Percentiles rank a stretch among this genome's conserved stretches.
phyloP scores from a whole-genome alignment of 2,329 filamentous ascomycete genomes.

The Aureobasidium vineae region DNA sequence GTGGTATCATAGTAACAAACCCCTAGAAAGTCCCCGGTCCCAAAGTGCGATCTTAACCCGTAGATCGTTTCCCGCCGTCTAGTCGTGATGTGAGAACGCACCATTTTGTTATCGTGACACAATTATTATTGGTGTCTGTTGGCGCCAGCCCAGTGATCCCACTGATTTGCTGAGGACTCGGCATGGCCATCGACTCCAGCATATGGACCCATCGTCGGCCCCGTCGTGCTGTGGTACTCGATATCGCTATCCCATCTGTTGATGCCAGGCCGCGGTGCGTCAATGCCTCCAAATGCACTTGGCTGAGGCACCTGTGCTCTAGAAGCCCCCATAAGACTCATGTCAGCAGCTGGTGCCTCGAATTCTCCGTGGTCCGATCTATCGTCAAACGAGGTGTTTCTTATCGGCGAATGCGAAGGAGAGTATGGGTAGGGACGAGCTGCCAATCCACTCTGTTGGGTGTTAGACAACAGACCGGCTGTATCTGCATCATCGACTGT shows the following conservation, averaged over 20 bases:
- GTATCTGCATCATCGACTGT: conserved; percentile 20
- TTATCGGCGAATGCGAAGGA: conserved; percentile 15
- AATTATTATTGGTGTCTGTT: conserved; percentile 4
- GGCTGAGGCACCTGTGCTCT: conserved; percentile 5
- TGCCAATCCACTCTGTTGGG: conserved; percentile 3
- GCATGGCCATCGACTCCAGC: background rate
- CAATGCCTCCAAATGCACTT: conserved; percentile 2
- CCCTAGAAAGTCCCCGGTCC: background rate
- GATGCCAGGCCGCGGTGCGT: background rate
- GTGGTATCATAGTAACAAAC: conserved; percentile 19
- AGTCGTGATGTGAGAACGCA: background rate
- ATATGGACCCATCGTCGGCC: background rate
- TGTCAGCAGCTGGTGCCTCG: background rate
- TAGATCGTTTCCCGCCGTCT: background rate
- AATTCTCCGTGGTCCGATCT: conserved; percentile 1
- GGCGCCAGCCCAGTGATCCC: conserved; percentile 26
- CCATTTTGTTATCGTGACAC: background rate
- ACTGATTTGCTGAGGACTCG: conserved; percentile 8
- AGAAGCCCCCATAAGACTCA: background rate
- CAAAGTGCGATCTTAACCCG: background rate
- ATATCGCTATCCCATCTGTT: conserved; percentile 22
- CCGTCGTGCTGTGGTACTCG: conserved; percentile 16
- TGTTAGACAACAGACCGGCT: conserved; percentile 21
- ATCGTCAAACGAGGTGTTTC: background rate
- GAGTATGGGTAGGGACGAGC: conserved; percentile 12